phyloP scores from a whole-genome alignment of 306 rosid species.

The Prunus kanzakura region DNA sequence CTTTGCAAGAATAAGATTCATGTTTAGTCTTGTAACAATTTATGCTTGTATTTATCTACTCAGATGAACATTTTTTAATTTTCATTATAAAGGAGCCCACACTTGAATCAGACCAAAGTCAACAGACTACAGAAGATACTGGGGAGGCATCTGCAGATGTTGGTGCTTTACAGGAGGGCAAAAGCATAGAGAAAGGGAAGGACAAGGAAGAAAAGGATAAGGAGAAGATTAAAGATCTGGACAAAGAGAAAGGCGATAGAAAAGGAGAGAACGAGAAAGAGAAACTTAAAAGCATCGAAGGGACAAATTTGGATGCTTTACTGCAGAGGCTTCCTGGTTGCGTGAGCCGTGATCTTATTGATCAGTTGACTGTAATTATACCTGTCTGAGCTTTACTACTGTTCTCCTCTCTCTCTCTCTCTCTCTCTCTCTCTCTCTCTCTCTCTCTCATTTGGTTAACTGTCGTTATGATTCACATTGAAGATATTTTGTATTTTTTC shows the following conservation, averaged over 20 bases:
- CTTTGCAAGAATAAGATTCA: not conserved
- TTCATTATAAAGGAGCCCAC: conserved; percentile 45
- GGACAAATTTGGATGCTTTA: conserved; percentile 92
- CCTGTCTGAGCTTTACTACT: conserved; percentile 12
- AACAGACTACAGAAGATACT: conserved; percentile 45
- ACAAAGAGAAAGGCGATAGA: conserved; percentile 74
- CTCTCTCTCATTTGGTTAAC: not conserved
- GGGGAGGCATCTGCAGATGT: conserved; percentile 59
- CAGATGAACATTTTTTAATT: not conserved
- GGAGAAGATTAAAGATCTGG: conserved; percentile 73
- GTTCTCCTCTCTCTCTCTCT: not conserved
- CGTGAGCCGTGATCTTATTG: conserved; percentile 99
- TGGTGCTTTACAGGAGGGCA: conserved; percentile 54
- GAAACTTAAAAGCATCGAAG: conserved; percentile 82
- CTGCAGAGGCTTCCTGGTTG: conserved; percentile 98
- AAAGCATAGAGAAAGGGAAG: conserved; percentile 59
- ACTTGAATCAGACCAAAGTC: conserved; percentile 75
- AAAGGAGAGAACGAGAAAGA: conserved; percentile 87
- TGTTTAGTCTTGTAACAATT: not conserved
- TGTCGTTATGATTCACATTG: not conserved
- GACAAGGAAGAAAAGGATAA: conserved; percentile 78
- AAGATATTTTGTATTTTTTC: conserved; percentile 25
- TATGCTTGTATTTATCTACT: conserved; percentile 2
- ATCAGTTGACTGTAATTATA: conserved; percentile 82
- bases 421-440: not conserved